Percentiles rank a stretch among this genome's conserved stretches.
Evolutionary conservation across 2,329 filamentous ascomycete genomes (phyloP).

Genomic region (Fusarium goolgardi): DNA sequence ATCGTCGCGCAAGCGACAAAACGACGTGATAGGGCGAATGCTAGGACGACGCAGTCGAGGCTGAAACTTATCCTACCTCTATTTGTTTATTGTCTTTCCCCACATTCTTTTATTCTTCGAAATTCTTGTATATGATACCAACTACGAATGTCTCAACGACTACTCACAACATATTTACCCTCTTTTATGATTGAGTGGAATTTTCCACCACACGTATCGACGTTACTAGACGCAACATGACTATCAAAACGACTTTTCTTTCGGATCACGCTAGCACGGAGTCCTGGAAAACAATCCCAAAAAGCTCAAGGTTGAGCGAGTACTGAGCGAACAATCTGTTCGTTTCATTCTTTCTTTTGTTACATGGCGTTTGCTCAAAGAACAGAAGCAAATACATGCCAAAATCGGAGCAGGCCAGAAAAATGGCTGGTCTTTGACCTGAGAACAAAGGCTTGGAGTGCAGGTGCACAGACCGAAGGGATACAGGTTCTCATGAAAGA

Average conservation of each 20-base stretch:
- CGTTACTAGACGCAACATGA: slow-evolving; percentile 36
- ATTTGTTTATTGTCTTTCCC: neutral
- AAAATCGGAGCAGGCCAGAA: slow-evolving; percentile 10
- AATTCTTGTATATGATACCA: slow-evolving; percentile 37
- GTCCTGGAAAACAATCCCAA: slow-evolving; percentile 24
- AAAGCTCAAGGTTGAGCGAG: slow-evolving; percentile 12
- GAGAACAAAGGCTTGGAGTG: slow-evolving; percentile 26
- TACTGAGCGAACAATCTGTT: slow-evolving; percentile 13
- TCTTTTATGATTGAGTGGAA: slow-evolving; percentile 21
- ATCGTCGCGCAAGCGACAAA: slow-evolving; percentile 48
- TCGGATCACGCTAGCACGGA: slow-evolving; percentile 26
- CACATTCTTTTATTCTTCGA: neutral
- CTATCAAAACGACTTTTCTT: slow-evolving; percentile 13
- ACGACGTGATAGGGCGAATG: slow-evolving; percentile 55
- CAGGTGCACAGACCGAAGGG: slow-evolving; percentile 16
- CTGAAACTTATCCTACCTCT: slow-evolving; percentile 5
- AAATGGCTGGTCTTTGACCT: slow-evolving; percentile 21
- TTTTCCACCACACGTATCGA: slow-evolving; percentile 19
- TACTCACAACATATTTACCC: slow-evolving; percentile 7
- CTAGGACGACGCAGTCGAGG: slow-evolving; percentile 51
- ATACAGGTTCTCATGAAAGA: slow-evolving; percentile 24
- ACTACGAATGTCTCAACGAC: slow-evolving; percentile 43
- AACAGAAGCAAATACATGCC: slow-evolving; percentile 8
- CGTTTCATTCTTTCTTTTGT: slow-evolving; percentile 32
- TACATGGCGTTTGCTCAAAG: neutral